Percentiles rank a stretch among this genome's conserved stretches.
Evolutionary conservation across 208 protist genomes (phyloP).

Genomic region (Leishmania martiniquensis): DNA sequence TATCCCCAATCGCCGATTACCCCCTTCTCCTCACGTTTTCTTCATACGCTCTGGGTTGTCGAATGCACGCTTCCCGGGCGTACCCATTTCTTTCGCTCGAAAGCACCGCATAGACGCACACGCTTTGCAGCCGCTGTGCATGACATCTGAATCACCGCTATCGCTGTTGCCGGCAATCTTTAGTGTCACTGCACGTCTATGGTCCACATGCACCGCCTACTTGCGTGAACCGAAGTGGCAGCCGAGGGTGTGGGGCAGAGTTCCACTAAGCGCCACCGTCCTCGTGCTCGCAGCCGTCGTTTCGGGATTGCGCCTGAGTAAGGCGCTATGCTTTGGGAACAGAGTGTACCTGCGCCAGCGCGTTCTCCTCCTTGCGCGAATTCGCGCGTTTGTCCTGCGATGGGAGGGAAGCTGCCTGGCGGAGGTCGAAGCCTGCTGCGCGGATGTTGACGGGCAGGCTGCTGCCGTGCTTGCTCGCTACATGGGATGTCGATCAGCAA

Average conservation of each 20-base stretch:
- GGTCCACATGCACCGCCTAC: no score
- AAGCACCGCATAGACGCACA: background rate
- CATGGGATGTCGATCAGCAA: constrained; percentile 5
- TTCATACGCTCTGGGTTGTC: background rate
- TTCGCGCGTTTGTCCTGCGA: constrained; percentile 31
- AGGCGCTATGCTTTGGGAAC: constrained; percentile 19
- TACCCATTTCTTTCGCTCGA: background rate
- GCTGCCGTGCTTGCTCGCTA: background rate
- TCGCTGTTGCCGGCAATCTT: background rate
- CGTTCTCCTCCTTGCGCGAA: constrained; percentile 32
- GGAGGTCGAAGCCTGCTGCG: constrained; percentile 36
- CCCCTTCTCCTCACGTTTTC: no score
- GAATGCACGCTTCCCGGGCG: background rate
- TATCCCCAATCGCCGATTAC: background rate
- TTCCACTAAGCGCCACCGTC: constrained; percentile 6
- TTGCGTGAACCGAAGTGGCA: background rate
- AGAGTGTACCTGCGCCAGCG: constrained; percentile 43
- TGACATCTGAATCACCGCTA: background rate
- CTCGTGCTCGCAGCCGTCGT: constrained; percentile 14
- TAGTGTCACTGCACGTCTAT: background rate
- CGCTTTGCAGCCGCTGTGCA: background rate
- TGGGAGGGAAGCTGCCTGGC: constrained; percentile 47
- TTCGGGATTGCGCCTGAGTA: constrained; percentile 25
- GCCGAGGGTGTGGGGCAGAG: background rate
- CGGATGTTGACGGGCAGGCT: constrained; percentile 15